Percentiles rank a stretch among this genome's conserved stretches.
Conservation (phyloP, 495 filamentous ascomycete genomes). For the Podospora bellae-mahoneyi region DNA sequence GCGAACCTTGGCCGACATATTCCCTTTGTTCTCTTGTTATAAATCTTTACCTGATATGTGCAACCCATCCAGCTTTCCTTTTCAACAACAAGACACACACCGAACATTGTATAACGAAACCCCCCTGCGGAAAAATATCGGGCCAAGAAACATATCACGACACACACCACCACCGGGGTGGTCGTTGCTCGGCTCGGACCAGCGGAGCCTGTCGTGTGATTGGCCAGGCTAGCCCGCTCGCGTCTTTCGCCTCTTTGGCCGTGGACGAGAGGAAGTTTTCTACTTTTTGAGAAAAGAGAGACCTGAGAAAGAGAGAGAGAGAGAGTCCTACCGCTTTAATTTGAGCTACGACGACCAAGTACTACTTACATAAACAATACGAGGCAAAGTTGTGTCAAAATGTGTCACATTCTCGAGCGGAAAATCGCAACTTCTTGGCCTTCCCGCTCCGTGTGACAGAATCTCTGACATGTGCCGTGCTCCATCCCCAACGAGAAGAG, state of each 20-base stretch:
- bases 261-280: conserved; percentile 3
- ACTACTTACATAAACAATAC: no score
- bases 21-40: not conserved
- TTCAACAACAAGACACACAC: not conserved
- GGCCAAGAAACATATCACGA: not conserved
- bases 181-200: conserved; percentile 14
- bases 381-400: no score
- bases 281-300: not conserved
- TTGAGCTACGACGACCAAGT: no score
- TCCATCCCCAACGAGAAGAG: conserved; percentile 4
- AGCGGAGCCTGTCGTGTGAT: conserved; percentile 20
- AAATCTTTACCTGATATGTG: not conserved
- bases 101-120: not conserved
- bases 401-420: no score
- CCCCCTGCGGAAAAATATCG: not conserved
- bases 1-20: not conserved
- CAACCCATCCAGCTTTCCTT: not conserved
- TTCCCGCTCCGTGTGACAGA: not conserved
- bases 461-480: conserved; percentile 1
- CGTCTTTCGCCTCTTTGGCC: conserved; percentile 14
- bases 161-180: not conserved
- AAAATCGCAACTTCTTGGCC: conserved; percentile 4
- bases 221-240: conserved; percentile 16
- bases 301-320: no score
- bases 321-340: no score